Conservation (phyloP, 805 yeast species). For the Barnettozyma botsteinii region DNA sequence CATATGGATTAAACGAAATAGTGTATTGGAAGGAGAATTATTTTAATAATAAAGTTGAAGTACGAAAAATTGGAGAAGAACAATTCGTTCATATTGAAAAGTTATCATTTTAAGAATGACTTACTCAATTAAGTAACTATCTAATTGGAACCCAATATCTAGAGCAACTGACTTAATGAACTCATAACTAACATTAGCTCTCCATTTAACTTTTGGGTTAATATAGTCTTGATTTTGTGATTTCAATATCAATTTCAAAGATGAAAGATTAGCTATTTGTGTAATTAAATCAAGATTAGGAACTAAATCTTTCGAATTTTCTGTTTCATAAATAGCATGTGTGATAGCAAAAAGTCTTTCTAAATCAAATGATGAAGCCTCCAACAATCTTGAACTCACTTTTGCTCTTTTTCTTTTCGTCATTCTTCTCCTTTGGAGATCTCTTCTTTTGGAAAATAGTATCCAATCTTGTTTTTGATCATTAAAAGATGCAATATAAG, state of each 20-base stretch:
- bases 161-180: constrained; percentile 53
- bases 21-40: constrained; percentile 42
- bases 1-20: constrained; percentile 44
- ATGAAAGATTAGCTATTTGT: constrained; percentile 30
- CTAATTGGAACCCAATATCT: constrained; percentile 61
- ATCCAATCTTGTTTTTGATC: constrained; percentile 65
- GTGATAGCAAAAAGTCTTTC: constrained; percentile 79
- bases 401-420: constrained; percentile 37
- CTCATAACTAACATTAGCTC: constrained; percentile 67
- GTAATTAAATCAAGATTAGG: constrained; percentile 33
- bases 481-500: constrained; percentile 76
- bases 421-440: constrained; percentile 33
- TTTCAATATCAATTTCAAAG: constrained; percentile 27
- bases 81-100: constrained; percentile 15
- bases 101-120: neutral
- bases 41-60: constrained; percentile 41
- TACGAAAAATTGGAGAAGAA: constrained; percentile 26
- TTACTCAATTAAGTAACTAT: constrained; percentile 46
- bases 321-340: constrained; percentile 56
- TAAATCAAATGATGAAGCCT: constrained; percentile 69
- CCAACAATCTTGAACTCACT: constrained; percentile 52
- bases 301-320: constrained; percentile 26
- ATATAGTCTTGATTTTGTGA: constrained; percentile 45
- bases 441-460: constrained; percentile 59
- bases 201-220: constrained; percentile 71